Percentiles rank a stretch among this genome's conserved stretches.
These are phyloP conservation scores for Paraphoma sp. DNA, from an alignment of 2,329 filamentous ascomycete species.

Conservation along the genomic window DNA sequence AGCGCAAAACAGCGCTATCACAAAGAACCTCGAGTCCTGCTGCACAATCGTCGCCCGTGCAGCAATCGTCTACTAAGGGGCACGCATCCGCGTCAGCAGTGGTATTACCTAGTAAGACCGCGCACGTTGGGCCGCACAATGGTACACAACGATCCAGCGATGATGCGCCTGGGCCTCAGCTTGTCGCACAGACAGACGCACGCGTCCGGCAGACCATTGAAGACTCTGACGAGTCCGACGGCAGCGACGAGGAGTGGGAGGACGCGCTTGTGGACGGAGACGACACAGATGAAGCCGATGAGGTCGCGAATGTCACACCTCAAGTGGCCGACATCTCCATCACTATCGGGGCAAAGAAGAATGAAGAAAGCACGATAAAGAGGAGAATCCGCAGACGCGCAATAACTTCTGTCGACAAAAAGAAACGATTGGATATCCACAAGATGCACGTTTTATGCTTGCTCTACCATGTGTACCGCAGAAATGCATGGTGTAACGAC, in stretches of 20 bases:
- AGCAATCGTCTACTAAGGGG: neutral
- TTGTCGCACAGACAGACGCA: constrained; percentile 18
- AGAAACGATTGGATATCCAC: constrained; percentile 75
- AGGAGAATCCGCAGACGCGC: constrained; percentile 56
- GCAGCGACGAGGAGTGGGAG: constrained; percentile 69
- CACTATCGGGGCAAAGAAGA: constrained; percentile 45
- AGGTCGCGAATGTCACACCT: constrained; percentile 33
- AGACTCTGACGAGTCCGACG: constrained; percentile 62
- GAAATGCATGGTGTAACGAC: constrained; percentile 92
- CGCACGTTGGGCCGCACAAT: neutral
- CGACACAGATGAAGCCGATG: constrained; percentile 30
- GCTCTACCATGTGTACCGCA: constrained; percentile 74
- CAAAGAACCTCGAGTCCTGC: constrained; percentile 8
- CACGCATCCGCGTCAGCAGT: constrained; percentile 7
- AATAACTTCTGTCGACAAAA: constrained; percentile 63
- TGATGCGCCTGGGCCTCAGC: constrained; percentile 2
- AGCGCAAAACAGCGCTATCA: constrained; percentile 33
- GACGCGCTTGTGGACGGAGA: constrained; percentile 51
- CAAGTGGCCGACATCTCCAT: constrained; percentile 50
- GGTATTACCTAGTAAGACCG: constrained; percentile 11
- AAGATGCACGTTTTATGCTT: constrained; percentile 86
- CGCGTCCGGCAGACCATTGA: constrained; percentile 49
- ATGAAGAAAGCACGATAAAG: constrained; percentile 39
- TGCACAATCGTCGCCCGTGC: neutral
- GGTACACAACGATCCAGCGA: constrained; percentile 2